Base-by-base conservation (phyloP, 805 yeast species). In the Schwanniomyces polymorphus region DNA sequence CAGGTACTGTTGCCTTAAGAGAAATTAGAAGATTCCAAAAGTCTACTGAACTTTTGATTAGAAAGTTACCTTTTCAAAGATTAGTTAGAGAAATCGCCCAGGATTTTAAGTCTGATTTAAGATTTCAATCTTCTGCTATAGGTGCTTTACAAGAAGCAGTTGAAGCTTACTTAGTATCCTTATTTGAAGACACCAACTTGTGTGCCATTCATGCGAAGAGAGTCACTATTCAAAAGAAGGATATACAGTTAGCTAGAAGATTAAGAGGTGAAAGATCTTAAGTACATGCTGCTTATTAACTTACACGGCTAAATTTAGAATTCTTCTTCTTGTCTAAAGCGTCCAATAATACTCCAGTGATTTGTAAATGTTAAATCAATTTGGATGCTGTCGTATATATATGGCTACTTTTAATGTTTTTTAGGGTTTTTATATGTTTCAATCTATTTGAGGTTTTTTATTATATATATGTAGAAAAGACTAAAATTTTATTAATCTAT, bases 151-250 rank as follows among this genome's bases (percentile, higher is more conserved):
- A 92, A 75, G 99, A 94, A 78, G 91, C 98, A 54, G 97, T 92
- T 54, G 99, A 92, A 81, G 97, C 97, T 65, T 94, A 91, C 82
- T 80, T 94, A 63, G 97, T 92, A 46, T 89, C 97, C 51, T 76
- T 92, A 65, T 94, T 92, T 61, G 98, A 92, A 80, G 98, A 94
- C 75, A 94, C 98, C 58, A 92, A 91, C 81, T 82, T 92, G 79
- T 94, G 97, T 79, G 97, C 98, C 57, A 89, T 91, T 60, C 99
- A 92, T 76, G 99, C 98, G 65, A 92, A 94, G 85, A 87, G 99
- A 79, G 98, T 92, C 61, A 92, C 99, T 57, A 90, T 92, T 67
- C 97, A 90, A 82, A 92, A 91, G 89, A 91, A 91, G 79, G 99
- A 92, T 75, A 89, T 92, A 72, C 97, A 91, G 70, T 82, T 92